Evolutionary conservation across 768 basidiomycete species (phyloP), one percentile per base, ranked within the genome.

Genomic region (Fomitopsis pulvina): DNA sequence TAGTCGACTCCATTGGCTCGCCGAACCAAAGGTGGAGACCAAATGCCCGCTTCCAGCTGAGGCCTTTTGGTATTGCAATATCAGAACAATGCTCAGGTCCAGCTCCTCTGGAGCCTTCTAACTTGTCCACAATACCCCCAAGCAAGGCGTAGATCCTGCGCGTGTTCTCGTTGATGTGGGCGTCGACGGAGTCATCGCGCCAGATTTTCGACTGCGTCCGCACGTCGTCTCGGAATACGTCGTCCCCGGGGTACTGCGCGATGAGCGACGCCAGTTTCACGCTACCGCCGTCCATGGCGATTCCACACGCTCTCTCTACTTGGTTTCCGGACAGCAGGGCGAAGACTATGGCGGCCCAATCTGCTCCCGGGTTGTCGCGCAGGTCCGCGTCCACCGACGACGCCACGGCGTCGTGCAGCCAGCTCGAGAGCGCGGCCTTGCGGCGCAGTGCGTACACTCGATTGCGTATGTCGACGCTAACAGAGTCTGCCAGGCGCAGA

Each of bases 11-110:
- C 56, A 91, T 73, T 2, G 80, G 75, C 38, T 83, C 76, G 0
- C 81, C 82, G 63, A 84, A 97, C 96, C 96, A 99, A 27, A 98
- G 69, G 53, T 85, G 84, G 39, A 97, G 68, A 2, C 91, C 96
- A 62, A 98, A 89, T 0, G 85, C 84, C 18, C 92, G 81, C 64
- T 92, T 94, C 96, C 96, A 99, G 63, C 96, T 94, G 47, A 97
- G 66, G 0, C 80, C 87, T 46, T 82, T 71, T 16, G 81, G 72
- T 4, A 96, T 71, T 48, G 79, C 70, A 24, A 90, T 61, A 48
- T 85, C 81, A 11, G 71, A 63, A 60, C 74, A 74, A 41, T 77
- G 78, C 55, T 75, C 72, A 21, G 75, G 57, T 16, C 77, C 79
- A 24, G 71, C 71, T 2, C 77, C 77, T 52, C 68, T 73, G 44